Evolutionary conservation across 352 stramenopile species (phyloP).

Genomic region (Phytophthora sp.): DNA sequence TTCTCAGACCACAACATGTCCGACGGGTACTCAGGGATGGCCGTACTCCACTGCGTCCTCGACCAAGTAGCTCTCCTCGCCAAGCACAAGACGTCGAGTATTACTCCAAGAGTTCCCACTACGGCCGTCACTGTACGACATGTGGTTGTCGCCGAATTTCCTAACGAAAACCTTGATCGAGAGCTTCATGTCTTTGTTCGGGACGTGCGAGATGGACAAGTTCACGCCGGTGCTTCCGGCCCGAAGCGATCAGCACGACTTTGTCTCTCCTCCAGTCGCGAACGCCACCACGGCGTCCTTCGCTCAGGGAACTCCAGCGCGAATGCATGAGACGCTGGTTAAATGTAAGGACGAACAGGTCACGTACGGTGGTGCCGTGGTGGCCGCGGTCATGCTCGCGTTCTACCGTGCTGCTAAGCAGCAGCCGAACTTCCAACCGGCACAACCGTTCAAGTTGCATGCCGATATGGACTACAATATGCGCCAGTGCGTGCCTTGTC

Average conservation of each 20-base stretch:
- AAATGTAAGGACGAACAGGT: constrained; percentile 48
- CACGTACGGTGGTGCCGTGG: constrained; percentile 42
- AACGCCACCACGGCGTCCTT: constrained; percentile 51
- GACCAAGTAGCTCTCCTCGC: constrained; percentile 34
- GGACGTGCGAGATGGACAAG: constrained; percentile 26
- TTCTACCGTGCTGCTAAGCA: constrained; percentile 39
- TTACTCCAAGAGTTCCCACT: constrained; percentile 30
- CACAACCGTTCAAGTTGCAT: constrained; percentile 44
- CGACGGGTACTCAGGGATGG: constrained; percentile 45
- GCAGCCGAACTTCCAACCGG: constrained; percentile 29
- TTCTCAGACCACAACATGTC: constrained; percentile 58
- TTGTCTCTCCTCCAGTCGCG: constrained; percentile 29
- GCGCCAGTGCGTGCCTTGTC: constrained; percentile 41
- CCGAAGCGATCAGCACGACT: constrained; percentile 40
- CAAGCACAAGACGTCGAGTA: constrained; percentile 6
- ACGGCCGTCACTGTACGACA: constrained; percentile 40
- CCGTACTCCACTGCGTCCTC: constrained; percentile 50
- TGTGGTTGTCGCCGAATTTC: constrained; percentile 39
- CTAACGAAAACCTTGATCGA: constrained; percentile 33
- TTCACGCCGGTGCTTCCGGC: constrained; percentile 34
- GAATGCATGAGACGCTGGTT: constrained; percentile 37
- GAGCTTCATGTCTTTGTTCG: constrained; percentile 18
- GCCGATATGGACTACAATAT: constrained; percentile 54
- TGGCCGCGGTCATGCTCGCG: constrained; percentile 33
- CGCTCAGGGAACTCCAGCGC: constrained; percentile 38